Percentiles rank a stretch among this genome's conserved stretches.
Conservation (phyloP, 257 asterid genomes). For the Agastache rugosa region DNA sequence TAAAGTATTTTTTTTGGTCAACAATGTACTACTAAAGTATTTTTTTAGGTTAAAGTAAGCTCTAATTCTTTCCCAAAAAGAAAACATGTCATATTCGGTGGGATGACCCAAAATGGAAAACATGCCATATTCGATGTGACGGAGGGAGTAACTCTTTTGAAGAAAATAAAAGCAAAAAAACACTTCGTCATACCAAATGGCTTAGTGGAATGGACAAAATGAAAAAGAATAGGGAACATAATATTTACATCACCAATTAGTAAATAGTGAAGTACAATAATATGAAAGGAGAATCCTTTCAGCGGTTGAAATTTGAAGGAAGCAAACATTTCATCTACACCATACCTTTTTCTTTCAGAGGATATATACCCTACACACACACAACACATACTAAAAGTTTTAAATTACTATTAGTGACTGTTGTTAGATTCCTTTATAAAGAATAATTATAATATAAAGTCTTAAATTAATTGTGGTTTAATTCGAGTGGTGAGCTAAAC, state of each 20-base stretch:
- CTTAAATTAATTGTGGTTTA: not conserved
- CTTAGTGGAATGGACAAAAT: not conserved
- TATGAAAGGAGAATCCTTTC: constrained; percentile 30
- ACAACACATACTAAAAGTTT: not conserved
- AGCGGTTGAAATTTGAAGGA: constrained; percentile 36
- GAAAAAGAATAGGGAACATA: not conserved
- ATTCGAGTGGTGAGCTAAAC: not conserved
- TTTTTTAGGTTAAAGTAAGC: too few species aligned
- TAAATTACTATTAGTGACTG: not conserved
- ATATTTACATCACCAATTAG: not conserved
- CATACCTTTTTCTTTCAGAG: constrained; percentile 27
- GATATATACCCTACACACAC: constrained; percentile 3
- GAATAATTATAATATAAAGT: too few species aligned
- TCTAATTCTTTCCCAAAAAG: too few species aligned
- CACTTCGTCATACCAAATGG: not conserved
- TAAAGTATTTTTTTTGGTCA: too few species aligned
- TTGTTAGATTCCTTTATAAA: not conserved
- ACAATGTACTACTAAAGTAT: too few species aligned
- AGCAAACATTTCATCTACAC: constrained; percentile 32
- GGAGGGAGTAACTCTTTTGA: not conserved
- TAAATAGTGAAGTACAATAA: constrained; percentile 18
- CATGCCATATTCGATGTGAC: too few species aligned
- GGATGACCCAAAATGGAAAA: too few species aligned
- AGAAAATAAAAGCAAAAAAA: not conserved
- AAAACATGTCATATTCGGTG: too few species aligned